Evolutionary conservation across 1,284 basidiomycete species (phyloP).

Genomic region (Earliella scabrosa): DNA sequence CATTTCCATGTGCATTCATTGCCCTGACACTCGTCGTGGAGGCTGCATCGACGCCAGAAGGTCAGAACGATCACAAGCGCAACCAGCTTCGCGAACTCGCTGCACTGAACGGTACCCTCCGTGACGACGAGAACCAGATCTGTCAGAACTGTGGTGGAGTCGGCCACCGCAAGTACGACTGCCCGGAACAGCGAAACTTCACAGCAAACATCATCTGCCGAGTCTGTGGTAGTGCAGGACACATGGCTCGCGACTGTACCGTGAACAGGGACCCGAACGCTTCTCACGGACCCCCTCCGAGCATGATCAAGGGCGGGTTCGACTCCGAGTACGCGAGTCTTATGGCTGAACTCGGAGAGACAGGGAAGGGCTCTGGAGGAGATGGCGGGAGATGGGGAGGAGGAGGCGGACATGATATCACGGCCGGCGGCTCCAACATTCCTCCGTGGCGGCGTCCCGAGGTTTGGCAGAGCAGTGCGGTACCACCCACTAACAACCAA

Average conservation of each 20-base stretch:
- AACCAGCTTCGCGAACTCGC: constrained; percentile 98
- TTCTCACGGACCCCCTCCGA: constrained; percentile 39
- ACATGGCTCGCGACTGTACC: constrained; percentile 96
- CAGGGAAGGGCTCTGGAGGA: constrained; percentile 57
- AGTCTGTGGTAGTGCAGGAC: constrained; percentile 91
- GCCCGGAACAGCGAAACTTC: constrained; percentile 95
- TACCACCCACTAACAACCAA: constrained; percentile 39
- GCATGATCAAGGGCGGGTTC: constrained; percentile 72
- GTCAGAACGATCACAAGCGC: constrained; percentile 99
- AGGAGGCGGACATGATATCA: constrained; percentile 72
- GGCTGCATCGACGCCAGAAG: constrained; percentile 99
- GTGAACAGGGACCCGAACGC: constrained; percentile 80
- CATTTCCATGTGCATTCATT: neutral
- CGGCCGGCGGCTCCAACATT: constrained; percentile 78
- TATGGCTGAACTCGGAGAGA: constrained; percentile 98
- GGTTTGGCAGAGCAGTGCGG: constrained; percentile 68
- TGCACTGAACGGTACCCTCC: constrained; percentile 96
- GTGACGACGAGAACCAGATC: constrained; percentile 99
- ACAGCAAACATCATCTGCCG: constrained; percentile 98
- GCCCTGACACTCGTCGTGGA: constrained; percentile 38
- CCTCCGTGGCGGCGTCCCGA: constrained; percentile 89
- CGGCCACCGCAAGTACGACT: constrained; percentile 96
- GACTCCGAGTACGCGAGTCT: constrained; percentile 97
- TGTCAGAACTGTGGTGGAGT: constrained; percentile 98
- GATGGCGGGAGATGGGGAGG: constrained; percentile 68